These are phyloP conservation scores for Paramecium biaurelia DNA, from an alignment of 73 alveolate species.

Conservation along the genomic window DNA sequence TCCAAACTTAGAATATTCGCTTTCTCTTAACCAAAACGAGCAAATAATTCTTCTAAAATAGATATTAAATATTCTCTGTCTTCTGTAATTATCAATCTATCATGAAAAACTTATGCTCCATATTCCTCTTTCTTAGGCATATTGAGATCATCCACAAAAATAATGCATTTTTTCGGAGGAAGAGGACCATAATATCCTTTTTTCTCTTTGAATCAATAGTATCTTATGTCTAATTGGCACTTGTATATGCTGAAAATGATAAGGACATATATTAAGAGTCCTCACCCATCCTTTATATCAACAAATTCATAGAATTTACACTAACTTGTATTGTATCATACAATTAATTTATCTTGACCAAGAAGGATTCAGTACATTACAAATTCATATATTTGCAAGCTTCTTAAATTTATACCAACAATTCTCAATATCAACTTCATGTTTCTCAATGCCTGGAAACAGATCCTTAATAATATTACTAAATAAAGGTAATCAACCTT, in stretches of 20 bases:
- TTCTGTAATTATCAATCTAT: slow-evolving; percentile 69
- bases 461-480: slow-evolving; percentile 97
- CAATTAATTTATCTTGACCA: slow-evolving; percentile 93
- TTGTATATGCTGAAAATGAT: slow-evolving; percentile 99
- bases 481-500: slow-evolving; percentile 99
- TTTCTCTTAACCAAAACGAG: slow-evolving; percentile 1
- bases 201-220: slow-evolving; percentile 78
- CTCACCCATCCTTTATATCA: slow-evolving; percentile 82
- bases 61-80: slow-evolving; percentile 54
- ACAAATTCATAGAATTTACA: slow-evolving; percentile 67
- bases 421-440: slow-evolving; percentile 88
- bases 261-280: slow-evolving; percentile 80
- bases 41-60: not conserved
- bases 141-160: slow-evolving; percentile 88
- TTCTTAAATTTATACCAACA: not conserved
- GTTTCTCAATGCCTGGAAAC: slow-evolving; percentile 98
- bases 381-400: slow-evolving; percentile 83
- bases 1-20: slow-evolving; percentile 23
- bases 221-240: slow-evolving; percentile 87
- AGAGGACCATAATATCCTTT: slow-evolving; percentile 96
- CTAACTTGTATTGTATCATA: slow-evolving; percentile 98
- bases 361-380: slow-evolving; percentile 93
- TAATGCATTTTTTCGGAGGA: slow-evolving; percentile 83
- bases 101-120: slow-evolving; percentile 96
- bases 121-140: slow-evolving; percentile 95